Evolutionary conservation across 352 stramenopile species (phyloP), one percentile per base, ranked within the genome.

Genomic region (Saprolegnia diclina): DNA sequence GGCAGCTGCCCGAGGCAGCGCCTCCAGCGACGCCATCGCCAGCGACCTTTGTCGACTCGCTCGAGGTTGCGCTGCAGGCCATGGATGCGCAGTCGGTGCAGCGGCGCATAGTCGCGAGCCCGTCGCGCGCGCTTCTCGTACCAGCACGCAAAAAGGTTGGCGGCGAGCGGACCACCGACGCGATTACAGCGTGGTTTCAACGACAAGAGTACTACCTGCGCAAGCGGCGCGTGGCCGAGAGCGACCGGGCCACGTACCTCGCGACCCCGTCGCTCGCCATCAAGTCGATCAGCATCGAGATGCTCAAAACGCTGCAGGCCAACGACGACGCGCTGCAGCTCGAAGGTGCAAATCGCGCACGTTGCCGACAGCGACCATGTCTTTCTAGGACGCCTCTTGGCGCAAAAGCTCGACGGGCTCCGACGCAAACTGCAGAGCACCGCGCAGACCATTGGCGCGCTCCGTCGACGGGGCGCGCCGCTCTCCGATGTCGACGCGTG

Each of bases 341-440:
- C 77, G 14, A 80, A 89, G 62, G 83, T 88, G 52, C 52, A 45
- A 45, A 50, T 71, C 29, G 14, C 18, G 37, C 37, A 54, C 2
- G n/a, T n/a, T n/a, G n/a, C n/a, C n/a, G n/a, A n/a, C n/a, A n/a
- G n/a, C n/a, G n/a, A n/a, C n/a, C n/a, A n/a, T n/a, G n/a, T 16
- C 16, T 59, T 6, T 21, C n/a, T 26, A 48, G 55, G 7, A 37
- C 61, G 67, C 18, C 24, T 56, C 3, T 40, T 55, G 22, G 22
- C 22, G 2, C 37, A 52, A 62, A 71, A 53, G 42, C 45, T 22
- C 14, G 11, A 29, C 16, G 7, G 29, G 14, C 53, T 61, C 16
- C n/a, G 29, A 37, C 10, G 5, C 5, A 48, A 35, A n/a, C 59
- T 56, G 61, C 44, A 35, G 13, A 18, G 32, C 4, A 73, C 42